Evolutionary conservation across 2,329 filamentous ascomycete species (phyloP).

Genomic region (Diaporthe longicolla): DNA sequence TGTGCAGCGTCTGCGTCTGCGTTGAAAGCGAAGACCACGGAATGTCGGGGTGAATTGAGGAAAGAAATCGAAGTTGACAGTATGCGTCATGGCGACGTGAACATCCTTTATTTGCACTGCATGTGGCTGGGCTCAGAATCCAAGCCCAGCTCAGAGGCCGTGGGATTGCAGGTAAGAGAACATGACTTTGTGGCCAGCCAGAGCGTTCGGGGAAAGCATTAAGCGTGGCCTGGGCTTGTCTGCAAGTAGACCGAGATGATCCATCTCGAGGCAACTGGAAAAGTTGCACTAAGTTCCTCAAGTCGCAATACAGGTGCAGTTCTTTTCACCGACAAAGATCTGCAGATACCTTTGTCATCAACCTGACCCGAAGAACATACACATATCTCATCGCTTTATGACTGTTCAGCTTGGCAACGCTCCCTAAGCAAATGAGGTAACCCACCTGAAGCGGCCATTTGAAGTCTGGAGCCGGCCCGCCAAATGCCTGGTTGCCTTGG

Average conservation of each 20-base stretch:
- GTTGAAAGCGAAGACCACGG: not conserved
- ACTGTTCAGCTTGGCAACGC: not conserved
- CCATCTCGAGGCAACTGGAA: conserved; percentile 48
- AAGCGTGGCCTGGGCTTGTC: conserved; percentile 54
- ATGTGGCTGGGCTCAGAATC: no score
- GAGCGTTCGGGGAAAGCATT: conserved; percentile 54
- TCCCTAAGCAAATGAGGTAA: not conserved
- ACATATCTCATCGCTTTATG: not conserved
- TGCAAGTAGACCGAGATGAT: conserved; percentile 50
- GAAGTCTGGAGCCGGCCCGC: conserved; percentile 47
- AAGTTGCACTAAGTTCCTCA: conserved; percentile 43
- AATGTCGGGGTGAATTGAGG: not conserved
- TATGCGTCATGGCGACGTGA: not conserved
- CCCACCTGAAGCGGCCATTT: conserved; percentile 48
- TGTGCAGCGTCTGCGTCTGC: not conserved
- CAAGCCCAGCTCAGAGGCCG: not conserved
- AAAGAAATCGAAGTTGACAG: not conserved
- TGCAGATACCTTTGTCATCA: conserved; percentile 35
- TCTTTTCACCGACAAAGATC: conserved; percentile 52
- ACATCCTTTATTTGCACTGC: not conserved
- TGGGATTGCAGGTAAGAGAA: conserved; percentile 45
- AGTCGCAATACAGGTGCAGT: conserved; percentile 49
- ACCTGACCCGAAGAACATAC: not conserved
- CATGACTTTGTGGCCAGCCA: conserved; percentile 48
- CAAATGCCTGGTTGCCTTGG: conserved; percentile 45